These are phyloP conservation scores for Megacollybia marginata DNA, from an alignment of 768 basidiomycete species.

Conservation along the genomic window DNA sequence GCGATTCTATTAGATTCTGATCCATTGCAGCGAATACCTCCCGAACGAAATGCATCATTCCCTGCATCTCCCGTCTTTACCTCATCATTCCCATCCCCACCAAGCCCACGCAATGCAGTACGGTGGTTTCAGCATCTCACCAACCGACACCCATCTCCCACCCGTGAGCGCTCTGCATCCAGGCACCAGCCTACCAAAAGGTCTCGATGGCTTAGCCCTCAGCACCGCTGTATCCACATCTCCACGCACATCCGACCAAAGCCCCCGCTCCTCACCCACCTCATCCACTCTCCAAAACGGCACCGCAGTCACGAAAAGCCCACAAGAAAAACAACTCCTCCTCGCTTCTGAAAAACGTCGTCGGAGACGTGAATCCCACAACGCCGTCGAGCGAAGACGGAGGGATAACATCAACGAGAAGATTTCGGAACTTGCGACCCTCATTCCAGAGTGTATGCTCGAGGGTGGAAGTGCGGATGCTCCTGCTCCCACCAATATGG, in stretches of 20 bases:
- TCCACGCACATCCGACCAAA: too few relatives aligned
- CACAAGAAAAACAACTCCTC: slow-evolving; percentile 41
- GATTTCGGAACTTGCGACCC: slow-evolving; percentile 80
- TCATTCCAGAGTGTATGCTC: slow-evolving; percentile 83
- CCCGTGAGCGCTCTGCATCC: not conserved
- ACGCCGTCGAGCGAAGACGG: slow-evolving; percentile 82
- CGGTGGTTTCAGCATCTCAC: not conserved
- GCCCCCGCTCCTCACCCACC: too few relatives aligned
- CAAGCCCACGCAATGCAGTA: slow-evolving; percentile 4
- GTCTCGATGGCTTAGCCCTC: too few relatives aligned
- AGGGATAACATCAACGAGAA: slow-evolving; percentile 96
- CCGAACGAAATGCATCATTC: slow-evolving; percentile 22
- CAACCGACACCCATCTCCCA: not conserved
- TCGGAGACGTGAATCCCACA: slow-evolving; percentile 78
- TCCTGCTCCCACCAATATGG: not conserved
- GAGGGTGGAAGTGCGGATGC: slow-evolving; percentile 37
- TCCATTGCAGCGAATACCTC: slow-evolving; percentile 29
- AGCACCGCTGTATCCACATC: too few relatives aligned
- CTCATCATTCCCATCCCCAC: slow-evolving; percentile 10
- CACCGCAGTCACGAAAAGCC: too few relatives aligned
- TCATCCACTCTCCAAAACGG: too few relatives aligned
- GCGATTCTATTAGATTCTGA: not conserved
- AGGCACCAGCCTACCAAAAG: not conserved
- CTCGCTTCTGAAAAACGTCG: slow-evolving; percentile 79
- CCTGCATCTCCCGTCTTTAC: slow-evolving; percentile 9